Base-by-base conservation (phyloP, 2,329 filamentous ascomycete genomes). In the Ceratocystis albifundus region DNA sequence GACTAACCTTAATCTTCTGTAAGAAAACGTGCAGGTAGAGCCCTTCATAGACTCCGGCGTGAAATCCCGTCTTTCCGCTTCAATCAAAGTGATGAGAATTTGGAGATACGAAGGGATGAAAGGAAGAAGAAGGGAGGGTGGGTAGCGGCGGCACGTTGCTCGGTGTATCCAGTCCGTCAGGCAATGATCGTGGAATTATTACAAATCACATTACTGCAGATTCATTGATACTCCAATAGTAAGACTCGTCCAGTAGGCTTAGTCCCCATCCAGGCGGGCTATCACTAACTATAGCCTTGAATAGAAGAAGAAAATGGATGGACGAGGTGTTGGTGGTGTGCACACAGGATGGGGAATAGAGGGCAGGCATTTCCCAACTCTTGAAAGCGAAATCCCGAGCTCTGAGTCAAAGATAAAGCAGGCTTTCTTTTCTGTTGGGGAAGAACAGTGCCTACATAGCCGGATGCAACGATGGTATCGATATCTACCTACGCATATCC, bases 31-130 rank as follows among this genome's bases (percentile, higher is more conserved):
- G 55, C 17, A 36, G 15, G 32, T 15, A 20, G 32, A 8, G 25
- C 32, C 7, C 17, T 17, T 17, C 3, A 36, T 59, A 5, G 15
- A 2, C 53, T 28, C 25, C 53, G 7, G 32, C 8, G 25, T 6
- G 12, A 59, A 30, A 17, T 3, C 17, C 2, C 20, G 6, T 4
- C 32, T n/a, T 32, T 32, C 17, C 5, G 25, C 17, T 36, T 32
- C 20, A 20, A 53, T 53, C 32, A 32, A 17, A 36, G 55, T 36
- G 55, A 59, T 59, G 55, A 20, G 55, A 59, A 36, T 36, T 59
- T 36, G 55, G 28, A 59, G 55, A 59, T 25, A n/a, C 4, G 36
- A 41, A 15, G 36, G 36, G 36, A 41, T 15, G 10, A 41, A 41
- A 12, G 36, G 36, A 41, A 41, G 10, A 41, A 41, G 36, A n/a